Conservation (phyloP, 768 basidiomycete genomes). For the Candolleomyces aberdarensis region DNA sequence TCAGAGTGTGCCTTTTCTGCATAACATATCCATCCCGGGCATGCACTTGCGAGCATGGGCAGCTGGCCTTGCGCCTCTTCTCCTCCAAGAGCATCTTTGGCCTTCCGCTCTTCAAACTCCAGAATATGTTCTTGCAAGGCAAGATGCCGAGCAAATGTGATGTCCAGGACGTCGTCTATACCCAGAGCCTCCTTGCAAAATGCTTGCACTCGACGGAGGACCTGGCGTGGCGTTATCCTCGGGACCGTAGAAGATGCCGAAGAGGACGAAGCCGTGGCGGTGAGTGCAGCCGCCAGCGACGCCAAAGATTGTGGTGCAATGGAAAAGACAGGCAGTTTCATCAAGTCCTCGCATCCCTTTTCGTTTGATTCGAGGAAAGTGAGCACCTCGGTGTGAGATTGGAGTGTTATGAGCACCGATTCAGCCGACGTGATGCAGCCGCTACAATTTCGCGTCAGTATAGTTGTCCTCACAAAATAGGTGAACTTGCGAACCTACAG, state of each 20-base stretch:
- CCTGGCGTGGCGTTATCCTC: slow-evolving; percentile 47
- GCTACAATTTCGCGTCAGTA: slow-evolving; percentile 36
- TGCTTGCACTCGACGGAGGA: slow-evolving; percentile 67
- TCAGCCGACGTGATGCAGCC: slow-evolving; percentile 99
- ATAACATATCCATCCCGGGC: slow-evolving; percentile 99
- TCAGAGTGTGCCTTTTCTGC: slow-evolving; percentile 96
- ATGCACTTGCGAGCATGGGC: slow-evolving; percentile 94
- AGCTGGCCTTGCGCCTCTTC: slow-evolving; percentile 36
- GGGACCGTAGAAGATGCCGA: slow-evolving; percentile 42
- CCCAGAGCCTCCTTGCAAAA: slow-evolving; percentile 71
- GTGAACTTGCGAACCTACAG: slow-evolving; percentile 69
- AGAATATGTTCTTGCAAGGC: slow-evolving; percentile 75
- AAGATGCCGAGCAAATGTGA: slow-evolving; percentile 90
- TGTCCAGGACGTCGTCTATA: slow-evolving; percentile 86
- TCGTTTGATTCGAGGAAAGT: slow-evolving; percentile 64
- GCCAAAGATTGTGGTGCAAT: slow-evolving; percentile 40
- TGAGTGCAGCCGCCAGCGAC: slow-evolving; percentile 14
- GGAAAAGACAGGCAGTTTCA: slow-evolving; percentile 72
- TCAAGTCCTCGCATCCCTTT: slow-evolving; percentile 1
- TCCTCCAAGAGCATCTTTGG: slow-evolving; percentile 18
- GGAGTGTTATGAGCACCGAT: slow-evolving; percentile 92
- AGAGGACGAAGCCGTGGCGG: slow-evolving; percentile 51
- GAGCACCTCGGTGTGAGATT: slow-evolving; percentile 92
- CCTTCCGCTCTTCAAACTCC: slow-evolving; percentile 77
- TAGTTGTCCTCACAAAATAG: slow-evolving; percentile 1